Percentiles rank a stretch among this genome's conserved stretches.
Evolutionary conservation across 441 rosid genomes (phyloP).

Genomic region (Brassica balearica): DNA sequence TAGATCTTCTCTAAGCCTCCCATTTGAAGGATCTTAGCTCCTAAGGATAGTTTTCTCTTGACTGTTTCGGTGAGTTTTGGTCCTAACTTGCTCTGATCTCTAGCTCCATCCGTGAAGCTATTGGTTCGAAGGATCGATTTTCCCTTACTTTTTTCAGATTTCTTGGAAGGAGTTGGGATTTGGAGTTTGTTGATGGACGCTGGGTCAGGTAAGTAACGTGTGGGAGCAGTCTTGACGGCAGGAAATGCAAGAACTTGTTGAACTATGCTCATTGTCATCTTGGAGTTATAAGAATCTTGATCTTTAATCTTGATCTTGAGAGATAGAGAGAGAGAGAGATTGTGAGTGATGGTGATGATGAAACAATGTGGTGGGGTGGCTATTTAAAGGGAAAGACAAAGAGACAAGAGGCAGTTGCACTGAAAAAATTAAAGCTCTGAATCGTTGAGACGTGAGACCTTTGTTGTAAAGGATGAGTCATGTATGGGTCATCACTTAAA

Average conservation of each 20-base stretch:
- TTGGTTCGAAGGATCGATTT: slow-evolving; percentile 45
- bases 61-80: slow-evolving; percentile 62
- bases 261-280: slow-evolving; percentile 37
- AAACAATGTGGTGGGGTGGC: slow-evolving; percentile 29
- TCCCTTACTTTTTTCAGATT: slow-evolving; percentile 38
- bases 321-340: slow-evolving; percentile 19
- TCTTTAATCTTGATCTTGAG: slow-evolving; percentile 14
- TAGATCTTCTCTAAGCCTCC: slow-evolving; percentile 68
- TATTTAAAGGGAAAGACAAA: slow-evolving; percentile 42
- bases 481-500: slow-evolving; percentile 39
- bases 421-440: slow-evolving; percentile 8
- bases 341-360: slow-evolving; percentile 32
- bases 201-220: slow-evolving; percentile 38
- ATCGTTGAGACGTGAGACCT: slow-evolving; percentile 14
- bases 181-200: slow-evolving; percentile 37
- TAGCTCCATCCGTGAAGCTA: slow-evolving; percentile 52
- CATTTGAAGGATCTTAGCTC: slow-evolving; percentile 65
- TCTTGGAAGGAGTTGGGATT: slow-evolving; percentile 34
- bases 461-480: slow-evolving; percentile 40
- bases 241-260: slow-evolving; percentile 25
- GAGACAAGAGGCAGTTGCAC: slow-evolving; percentile 41
- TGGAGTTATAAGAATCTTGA: slow-evolving; percentile 1
- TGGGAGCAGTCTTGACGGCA: slow-evolving; percentile 13
- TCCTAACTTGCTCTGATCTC: slow-evolving; percentile 62
- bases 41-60: slow-evolving; percentile 60